Percentiles rank a stretch among this genome's conserved stretches.
Evolutionary conservation across 768 basidiomycete species (phyloP).

Genomic region (Tulasnella sp.): DNA sequence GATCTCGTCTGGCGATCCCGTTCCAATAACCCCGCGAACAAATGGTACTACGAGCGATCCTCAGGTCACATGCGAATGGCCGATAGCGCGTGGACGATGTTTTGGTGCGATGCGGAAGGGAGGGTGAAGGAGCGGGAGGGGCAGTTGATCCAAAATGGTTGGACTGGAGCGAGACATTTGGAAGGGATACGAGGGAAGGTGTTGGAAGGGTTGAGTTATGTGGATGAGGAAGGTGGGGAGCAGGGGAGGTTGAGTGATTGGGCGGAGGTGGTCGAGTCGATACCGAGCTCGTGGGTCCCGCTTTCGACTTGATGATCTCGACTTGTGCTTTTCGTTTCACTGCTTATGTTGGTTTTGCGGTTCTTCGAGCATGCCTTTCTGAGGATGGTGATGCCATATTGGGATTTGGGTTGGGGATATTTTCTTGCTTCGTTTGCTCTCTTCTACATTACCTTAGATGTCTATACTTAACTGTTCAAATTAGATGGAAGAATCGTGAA

Average conservation of each 20-base stretch:
- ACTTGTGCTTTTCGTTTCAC: too few species aligned
- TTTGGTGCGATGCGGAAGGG: constrained; percentile 98
- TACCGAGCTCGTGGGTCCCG: constrained; percentile 66
- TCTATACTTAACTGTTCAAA: too few species aligned
- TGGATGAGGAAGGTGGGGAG: constrained; percentile 57
- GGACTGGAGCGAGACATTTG: constrained; percentile 41
- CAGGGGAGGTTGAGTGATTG: constrained; percentile 56
- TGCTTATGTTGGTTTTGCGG: too few species aligned
- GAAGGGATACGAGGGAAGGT: constrained; percentile 38
- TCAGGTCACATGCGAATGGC: constrained; percentile 74
- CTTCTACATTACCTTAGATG: too few species aligned
- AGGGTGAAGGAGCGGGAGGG: constrained; percentile 40
- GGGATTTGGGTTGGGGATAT: too few species aligned
- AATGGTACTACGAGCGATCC: constrained; percentile 97
- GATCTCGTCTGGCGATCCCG: constrained; percentile 95
- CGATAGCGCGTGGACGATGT: constrained; percentile 68
- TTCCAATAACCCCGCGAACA: constrained; percentile 90
- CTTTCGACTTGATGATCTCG: neutral
- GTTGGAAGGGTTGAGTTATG: constrained; percentile 47
- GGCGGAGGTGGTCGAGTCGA: constrained; percentile 54
- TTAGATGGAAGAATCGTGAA: too few species aligned
- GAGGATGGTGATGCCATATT: too few species aligned
- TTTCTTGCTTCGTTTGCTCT: too few species aligned
- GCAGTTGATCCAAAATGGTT: constrained; percentile 25
- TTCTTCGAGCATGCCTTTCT: too few species aligned